A percentile compares a stretch with the other conserved stretches of the same genome.
Evolutionary conservation across 805 yeast genomes (phyloP).

Genomic region (Hanseniaspora clermontiae): DNA sequence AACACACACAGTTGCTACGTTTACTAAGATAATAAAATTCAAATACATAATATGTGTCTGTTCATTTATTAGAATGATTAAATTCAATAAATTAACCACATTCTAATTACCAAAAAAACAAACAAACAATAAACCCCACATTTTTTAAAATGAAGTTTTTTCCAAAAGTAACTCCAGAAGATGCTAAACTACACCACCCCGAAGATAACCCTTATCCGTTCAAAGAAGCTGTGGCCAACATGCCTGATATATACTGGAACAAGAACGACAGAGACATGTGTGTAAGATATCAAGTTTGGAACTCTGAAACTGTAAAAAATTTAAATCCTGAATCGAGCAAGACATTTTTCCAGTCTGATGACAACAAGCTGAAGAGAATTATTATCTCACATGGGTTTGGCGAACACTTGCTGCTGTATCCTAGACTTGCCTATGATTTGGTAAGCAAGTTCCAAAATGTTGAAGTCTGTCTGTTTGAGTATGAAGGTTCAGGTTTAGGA

Average conservation of each 20-base stretch:
- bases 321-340: conserved; percentile 14
- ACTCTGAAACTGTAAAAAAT: conserved; percentile 14
- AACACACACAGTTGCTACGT: too few relatives aligned
- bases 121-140: too few relatives aligned
- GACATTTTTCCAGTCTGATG: conserved; percentile 15
- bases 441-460: conserved; percentile 36
- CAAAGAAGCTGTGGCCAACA: neutral
- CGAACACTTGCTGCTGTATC: conserved; percentile 41
- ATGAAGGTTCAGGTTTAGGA: conserved; percentile 59
- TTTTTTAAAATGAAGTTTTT: conserved; percentile 5
- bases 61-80: too few relatives aligned
- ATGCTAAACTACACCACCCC: neutral
- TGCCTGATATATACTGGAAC: conserved; percentile 8
- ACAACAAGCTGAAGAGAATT: conserved; percentile 27
- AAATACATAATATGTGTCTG: too few relatives aligned
- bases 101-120: too few relatives aligned
- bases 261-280: neutral
- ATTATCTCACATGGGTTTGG: conserved; percentile 61
- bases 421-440: conserved; percentile 42
- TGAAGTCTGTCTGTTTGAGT: conserved; percentile 58
- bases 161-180: conserved; percentile 2
- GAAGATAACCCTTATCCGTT: conserved; percentile 10
- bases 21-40: too few relatives aligned
- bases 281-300: conserved; percentile 13
- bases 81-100: too few relatives aligned